Percentiles rank a stretch among this genome's conserved stretches.
Evolutionary conservation across 2,329 filamentous ascomycete genomes (phyloP).

Genomic region (Hypoxylon sp.): DNA sequence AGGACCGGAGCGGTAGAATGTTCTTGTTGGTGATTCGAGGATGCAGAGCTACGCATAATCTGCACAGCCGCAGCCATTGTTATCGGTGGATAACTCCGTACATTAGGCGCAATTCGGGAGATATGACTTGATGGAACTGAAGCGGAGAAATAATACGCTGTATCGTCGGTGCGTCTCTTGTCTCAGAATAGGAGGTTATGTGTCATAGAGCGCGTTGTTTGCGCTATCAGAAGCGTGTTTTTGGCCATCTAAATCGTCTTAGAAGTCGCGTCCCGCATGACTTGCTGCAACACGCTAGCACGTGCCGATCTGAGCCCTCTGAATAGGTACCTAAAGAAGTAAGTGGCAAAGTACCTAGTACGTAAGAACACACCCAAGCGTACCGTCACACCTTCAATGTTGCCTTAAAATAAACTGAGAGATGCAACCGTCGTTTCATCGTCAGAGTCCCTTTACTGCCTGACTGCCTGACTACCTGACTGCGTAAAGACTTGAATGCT

Average conservation of each 20-base stretch:
- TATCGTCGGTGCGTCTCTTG: constrained; percentile 1
- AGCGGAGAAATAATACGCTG: neutral
- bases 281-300: constrained; percentile 42
- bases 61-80: constrained; percentile 45
- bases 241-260: neutral
- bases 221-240: constrained; percentile 17
- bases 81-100: neutral
- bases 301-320: constrained; percentile 38
- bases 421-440: constrained; percentile 18
- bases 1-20: constrained; percentile 72
- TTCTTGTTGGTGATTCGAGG: constrained; percentile 36
- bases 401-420: constrained; percentile 1
- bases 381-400: constrained; percentile 4
- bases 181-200: neutral
- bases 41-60: constrained; percentile 43
- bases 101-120: constrained; percentile 8
- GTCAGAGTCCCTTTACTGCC: neutral
- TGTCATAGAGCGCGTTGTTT: neutral
- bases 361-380: too few relatives aligned
- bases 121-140: neutral
- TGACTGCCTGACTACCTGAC: neutral
- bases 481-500: neutral
- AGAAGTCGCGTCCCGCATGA: constrained; percentile 20
- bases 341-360: constrained; percentile 2
- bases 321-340: constrained; percentile 1